A percentile compares a stretch with the other conserved stretches of the same genome.
phyloP scores from a whole-genome alignment of 2,329 filamentous ascomycete species.

The Fusarium gaditjirri region DNA sequence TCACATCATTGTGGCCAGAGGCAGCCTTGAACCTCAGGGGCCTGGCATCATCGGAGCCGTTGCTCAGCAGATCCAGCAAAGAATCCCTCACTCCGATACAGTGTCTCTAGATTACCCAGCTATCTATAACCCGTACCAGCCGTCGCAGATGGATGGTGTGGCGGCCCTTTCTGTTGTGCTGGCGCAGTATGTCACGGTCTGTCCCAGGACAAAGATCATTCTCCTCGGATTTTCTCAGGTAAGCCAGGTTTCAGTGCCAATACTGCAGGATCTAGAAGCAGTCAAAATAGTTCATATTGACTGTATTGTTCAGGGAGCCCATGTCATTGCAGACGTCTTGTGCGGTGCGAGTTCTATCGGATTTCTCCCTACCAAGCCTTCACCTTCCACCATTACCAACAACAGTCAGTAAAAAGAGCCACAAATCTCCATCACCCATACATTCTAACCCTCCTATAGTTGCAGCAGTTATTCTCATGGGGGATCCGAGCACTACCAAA shows the following conservation, averaged over 20 bases:
- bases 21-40: constrained; percentile 33
- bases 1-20: constrained; percentile 38
- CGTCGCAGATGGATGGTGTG: constrained; percentile 36
- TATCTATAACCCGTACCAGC: constrained; percentile 19
- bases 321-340: constrained; percentile 37
- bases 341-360: constrained; percentile 37
- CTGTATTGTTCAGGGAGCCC: constrained; percentile 25
- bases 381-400: not conserved
- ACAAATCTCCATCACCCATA: fast-evolving
- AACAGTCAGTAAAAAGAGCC: constrained; percentile 11
- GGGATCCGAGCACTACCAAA: constrained; percentile 38
- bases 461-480: constrained; percentile 37
- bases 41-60: constrained; percentile 38
- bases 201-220: constrained; percentile 37
- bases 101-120: constrained; percentile 34
- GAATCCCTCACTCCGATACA: constrained; percentile 20
- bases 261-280: too few relatives aligned
- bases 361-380: constrained; percentile 32
- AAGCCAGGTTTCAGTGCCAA: too few relatives aligned
- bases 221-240: constrained; percentile 40
- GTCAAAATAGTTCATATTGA: not conserved
- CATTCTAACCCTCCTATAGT: constrained; percentile 4
- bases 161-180: constrained; percentile 10
- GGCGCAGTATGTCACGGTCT: constrained; percentile 13
- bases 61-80: constrained; percentile 14